Conservation (phyloP, 768 basidiomycete species). For the Myochromella boudieri region DNA sequence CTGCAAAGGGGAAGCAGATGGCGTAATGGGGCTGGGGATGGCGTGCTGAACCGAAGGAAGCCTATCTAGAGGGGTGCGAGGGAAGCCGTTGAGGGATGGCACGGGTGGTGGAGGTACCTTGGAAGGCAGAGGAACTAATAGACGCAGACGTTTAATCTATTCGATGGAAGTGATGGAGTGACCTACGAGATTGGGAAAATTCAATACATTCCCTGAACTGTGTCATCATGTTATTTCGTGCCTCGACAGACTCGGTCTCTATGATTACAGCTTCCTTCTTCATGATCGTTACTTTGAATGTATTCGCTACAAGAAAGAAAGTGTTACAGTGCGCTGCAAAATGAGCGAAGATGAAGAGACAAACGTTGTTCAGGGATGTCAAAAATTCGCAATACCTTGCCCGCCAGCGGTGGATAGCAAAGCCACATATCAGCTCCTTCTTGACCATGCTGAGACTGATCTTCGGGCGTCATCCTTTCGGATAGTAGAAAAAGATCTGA, state of each 20-base stretch:
- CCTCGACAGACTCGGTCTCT: slow-evolving; percentile 53
- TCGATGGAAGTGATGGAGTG: background rate
- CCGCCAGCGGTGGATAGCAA: slow-evolving; percentile 92
- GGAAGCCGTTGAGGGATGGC: slow-evolving; percentile 42
- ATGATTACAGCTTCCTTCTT: slow-evolving; percentile 81
- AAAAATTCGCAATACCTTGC: slow-evolving; percentile 81
- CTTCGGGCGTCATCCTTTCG: slow-evolving; percentile 75
- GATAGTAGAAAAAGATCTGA: slow-evolving; percentile 93
- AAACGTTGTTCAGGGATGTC: slow-evolving; percentile 62
- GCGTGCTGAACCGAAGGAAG: too few species aligned
- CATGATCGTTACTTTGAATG: slow-evolving; percentile 80
- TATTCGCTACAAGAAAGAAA: slow-evolving; percentile 50
- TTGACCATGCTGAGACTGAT: slow-evolving; percentile 46
- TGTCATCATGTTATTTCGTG: slow-evolving; percentile 60
- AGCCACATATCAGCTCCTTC: slow-evolving; percentile 86
- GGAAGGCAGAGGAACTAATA: slow-evolving; percentile 52
- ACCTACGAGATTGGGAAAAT: slow-evolving; percentile 73
- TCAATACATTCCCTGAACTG: slow-evolving; percentile 85
- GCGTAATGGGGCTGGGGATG: slow-evolving; percentile 9
- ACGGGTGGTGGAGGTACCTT: slow-evolving; percentile 71
- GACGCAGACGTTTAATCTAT: background rate
- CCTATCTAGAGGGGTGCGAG: slow-evolving; percentile 20
- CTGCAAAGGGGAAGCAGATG: slow-evolving; percentile 7
- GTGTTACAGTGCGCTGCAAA: background rate
- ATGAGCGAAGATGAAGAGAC: slow-evolving; percentile 20